A percentile compares a stretch with the other conserved stretches of the same genome.
Evolutionary conservation across 345 rosid species (phyloP).

Genomic region (Eucalyptus fibrosa): DNA sequence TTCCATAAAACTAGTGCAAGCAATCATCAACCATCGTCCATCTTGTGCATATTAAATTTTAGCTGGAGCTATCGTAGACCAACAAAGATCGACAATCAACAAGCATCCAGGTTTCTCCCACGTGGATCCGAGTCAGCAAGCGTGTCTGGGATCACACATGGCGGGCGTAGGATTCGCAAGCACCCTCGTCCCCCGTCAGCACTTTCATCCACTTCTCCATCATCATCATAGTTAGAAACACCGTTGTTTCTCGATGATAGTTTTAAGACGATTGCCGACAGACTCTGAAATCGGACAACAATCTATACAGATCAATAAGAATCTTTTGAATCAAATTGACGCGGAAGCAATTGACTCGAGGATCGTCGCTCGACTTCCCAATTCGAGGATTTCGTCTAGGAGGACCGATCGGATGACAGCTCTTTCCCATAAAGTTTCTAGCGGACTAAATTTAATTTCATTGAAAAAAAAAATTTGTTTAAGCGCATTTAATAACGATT

Average conservation of each 20-base stretch:
- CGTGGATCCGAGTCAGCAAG: not conserved
- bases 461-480: not conserved
- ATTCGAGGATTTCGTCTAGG: not conserved
- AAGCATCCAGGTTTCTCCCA: not conserved
- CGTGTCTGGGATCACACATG: not conserved
- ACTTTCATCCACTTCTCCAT: not conserved
- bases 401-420: not conserved
- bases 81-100: not conserved
- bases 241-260: not conserved
- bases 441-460: not conserved
- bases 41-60: not conserved
- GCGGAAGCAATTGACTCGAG: not conserved
- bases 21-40: not conserved
- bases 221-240: not conserved
- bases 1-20: not conserved
- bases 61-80: not conserved
- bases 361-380: not conserved
- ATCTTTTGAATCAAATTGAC: not conserved
- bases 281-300: not conserved
- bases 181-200: not conserved
- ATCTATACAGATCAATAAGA: not conserved
- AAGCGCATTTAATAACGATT: rapidly evolving
- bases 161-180: not conserved
- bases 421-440: not conserved
- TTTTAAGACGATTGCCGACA: not conserved